Evolutionary conservation across 2,329 filamentous ascomycete species (phyloP).

Genomic region (Hysterium pulicare): DNA sequence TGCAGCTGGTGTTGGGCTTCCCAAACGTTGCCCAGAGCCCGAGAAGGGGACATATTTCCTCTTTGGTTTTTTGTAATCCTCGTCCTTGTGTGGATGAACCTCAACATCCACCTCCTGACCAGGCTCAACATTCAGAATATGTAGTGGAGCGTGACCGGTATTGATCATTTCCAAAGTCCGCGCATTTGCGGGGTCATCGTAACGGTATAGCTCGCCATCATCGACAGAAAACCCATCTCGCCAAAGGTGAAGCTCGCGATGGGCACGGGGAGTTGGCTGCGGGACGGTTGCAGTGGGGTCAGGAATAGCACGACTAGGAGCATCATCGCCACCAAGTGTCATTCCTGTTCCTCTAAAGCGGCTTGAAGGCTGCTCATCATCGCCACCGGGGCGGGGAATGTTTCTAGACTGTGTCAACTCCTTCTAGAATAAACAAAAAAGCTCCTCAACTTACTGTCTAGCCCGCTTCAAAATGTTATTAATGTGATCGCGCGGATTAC

Average conservation of each 20-base stretch:
- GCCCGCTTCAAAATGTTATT: conserved; percentile 50
- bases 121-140: conserved; percentile 71
- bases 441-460: conserved; percentile 34
- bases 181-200: conserved; percentile 73
- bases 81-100: conserved; percentile 68
- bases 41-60: conserved; percentile 73
- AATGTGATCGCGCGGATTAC: conserved; percentile 48
- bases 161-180: conserved; percentile 72
- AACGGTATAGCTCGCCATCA: conserved; percentile 72
- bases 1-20: conserved; percentile 68
- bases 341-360: conserved; percentile 69
- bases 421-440: not conserved
- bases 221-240: conserved; percentile 81
- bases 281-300: conserved; percentile 50
- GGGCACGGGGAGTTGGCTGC: conserved; percentile 51
- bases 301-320: conserved; percentile 65
- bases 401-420: conserved; percentile 49
- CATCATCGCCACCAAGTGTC: conserved; percentile 75
- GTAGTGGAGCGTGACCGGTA: conserved; percentile 69
- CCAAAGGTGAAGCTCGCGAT: conserved; percentile 75
- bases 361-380: conserved; percentile 49
- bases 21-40: conserved; percentile 69
- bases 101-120: conserved; percentile 78
- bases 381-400: conserved; percentile 54
- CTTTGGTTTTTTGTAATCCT: conserved; percentile 70